phyloP scores from a whole-genome alignment of 495 filamentous ascomycete genomes.

The Penicillium simplicissimum region DNA sequence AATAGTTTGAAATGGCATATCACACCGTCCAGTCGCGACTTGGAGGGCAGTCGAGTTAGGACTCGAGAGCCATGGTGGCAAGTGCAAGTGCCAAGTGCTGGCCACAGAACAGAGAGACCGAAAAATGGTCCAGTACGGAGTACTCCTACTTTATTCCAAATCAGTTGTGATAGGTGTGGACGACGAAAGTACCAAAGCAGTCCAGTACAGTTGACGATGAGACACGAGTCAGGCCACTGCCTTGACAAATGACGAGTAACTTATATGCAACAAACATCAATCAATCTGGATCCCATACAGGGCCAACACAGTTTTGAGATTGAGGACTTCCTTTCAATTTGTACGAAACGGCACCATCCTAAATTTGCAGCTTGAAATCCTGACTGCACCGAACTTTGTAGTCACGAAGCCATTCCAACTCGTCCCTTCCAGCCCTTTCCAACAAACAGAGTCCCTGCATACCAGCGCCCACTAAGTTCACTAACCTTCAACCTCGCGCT shows the following conservation, averaged over 20 bases:
- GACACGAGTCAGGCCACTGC: not conserved
- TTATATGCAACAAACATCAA: not conserved
- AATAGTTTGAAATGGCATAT: slow-evolving; percentile 50
- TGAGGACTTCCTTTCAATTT: not conserved
- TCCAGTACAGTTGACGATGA: not conserved
- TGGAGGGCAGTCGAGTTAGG: slow-evolving; percentile 11
- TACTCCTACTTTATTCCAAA: slow-evolving; percentile 15
- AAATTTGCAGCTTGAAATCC: not conserved
- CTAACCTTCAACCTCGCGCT: not conserved
- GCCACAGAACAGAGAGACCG: not conserved
- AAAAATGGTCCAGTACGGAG: slow-evolving; percentile 2
- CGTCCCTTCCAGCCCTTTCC: slow-evolving; percentile 14
- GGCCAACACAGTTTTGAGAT: not conserved
- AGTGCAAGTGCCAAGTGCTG: not conserved
- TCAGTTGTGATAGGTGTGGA: slow-evolving; percentile 17
- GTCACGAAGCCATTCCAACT: not conserved
- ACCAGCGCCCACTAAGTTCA: slow-evolving; percentile 15
- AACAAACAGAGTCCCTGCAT: slow-evolving; percentile 25
- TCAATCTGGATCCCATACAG: not conserved
- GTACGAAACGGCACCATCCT: not conserved
- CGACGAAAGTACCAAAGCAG: not conserved
- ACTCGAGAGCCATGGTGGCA: not conserved
- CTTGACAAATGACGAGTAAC: not conserved
- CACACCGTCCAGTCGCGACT: slow-evolving; percentile 25
- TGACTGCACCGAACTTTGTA: not conserved